Base-by-base conservation (phyloP, 768 basidiomycete genomes). In the Pholiota molesta region DNA sequence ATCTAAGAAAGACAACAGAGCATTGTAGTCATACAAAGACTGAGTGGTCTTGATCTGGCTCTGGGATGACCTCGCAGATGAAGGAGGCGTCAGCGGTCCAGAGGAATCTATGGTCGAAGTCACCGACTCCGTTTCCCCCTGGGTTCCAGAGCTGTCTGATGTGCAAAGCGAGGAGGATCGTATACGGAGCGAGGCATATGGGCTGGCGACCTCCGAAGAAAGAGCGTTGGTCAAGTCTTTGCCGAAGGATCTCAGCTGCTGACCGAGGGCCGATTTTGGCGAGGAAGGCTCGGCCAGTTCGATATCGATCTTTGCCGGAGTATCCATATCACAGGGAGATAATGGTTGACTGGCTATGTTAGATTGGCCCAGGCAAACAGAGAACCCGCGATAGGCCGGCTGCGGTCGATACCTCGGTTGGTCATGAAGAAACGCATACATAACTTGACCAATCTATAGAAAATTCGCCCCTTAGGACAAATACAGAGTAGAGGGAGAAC, bases 391-490 rank as follows among this genome's bases (percentile, higher is more conserved):
- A 9, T 23, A 55, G 8, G 66, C 67, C 7, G 68, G 69, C 9
- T 39, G 49, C 13, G 68, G 69, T 37, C 61, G 51, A 40, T 65
- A 21, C 5, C 40, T 29, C 21, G 67, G 65, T 21, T 51, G 40
- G 51, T 64, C 62, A 5, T 59, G 52, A 19, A 75, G 63, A 37
- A 66, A 70, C 1, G 68, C 63, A n/a, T 63, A 62, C 64, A 72
- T 71, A 7, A 62, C 71, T 54, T 73, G 74, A 11, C 71, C 73
- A 54, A 57, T 62, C 71, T 73, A 47, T 5, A 7, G 1, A 31
- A 31, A 7, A 31, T 7, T 31, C 9, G 6, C 31, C 31, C 6
- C 31, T 31, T 31, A 31, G 31, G 6, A 31, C 6, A 7, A 9
- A 7, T 7, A 31, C 9, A 31, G 2, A 31, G 31, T 26, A 26